phyloP scores from a whole-genome alignment of 495 filamentous ascomycete genomes.

The Penicillium longicatenatum region DNA sequence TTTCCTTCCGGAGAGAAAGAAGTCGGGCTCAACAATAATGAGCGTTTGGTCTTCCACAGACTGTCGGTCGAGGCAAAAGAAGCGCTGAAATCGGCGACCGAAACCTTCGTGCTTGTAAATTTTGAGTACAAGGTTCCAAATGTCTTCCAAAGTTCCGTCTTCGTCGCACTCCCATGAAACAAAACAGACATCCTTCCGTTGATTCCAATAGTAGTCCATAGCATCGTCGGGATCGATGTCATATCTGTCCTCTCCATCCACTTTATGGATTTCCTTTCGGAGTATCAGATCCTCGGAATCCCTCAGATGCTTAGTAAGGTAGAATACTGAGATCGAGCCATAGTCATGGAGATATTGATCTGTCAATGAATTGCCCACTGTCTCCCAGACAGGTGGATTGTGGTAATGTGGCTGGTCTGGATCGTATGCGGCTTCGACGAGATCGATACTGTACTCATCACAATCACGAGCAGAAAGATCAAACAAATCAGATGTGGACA shows the following conservation, averaged over 20 bases:
- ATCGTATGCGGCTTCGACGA: not conserved
- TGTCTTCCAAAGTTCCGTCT: not conserved
- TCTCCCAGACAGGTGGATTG: not conserved
- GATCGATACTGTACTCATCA: not conserved
- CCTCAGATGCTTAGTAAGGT: not conserved
- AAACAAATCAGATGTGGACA: not conserved
- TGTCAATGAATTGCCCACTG: not conserved
- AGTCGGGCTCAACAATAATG: constrained; percentile 2
- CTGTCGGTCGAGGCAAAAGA: constrained; percentile 1
- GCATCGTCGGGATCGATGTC: not conserved
- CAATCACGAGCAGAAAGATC: not conserved
- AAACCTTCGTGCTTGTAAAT: not conserved
- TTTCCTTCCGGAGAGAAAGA: not conserved
- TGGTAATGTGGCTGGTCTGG: not conserved
- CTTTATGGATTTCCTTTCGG: not conserved
- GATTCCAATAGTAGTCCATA: not conserved
- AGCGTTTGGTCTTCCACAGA: not conserved
- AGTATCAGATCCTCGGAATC: not conserved
- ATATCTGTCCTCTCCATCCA: not conserved
- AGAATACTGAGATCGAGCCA: not conserved
- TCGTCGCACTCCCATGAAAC: not conserved
- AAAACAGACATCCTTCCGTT: not conserved
- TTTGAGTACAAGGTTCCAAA: not conserved
- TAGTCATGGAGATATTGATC: not conserved
- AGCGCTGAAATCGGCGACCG: not conserved